These are phyloP conservation scores for Boletus sp. DNA, from an alignment of 768 basidiomycete species.

Conservation along the genomic window DNA sequence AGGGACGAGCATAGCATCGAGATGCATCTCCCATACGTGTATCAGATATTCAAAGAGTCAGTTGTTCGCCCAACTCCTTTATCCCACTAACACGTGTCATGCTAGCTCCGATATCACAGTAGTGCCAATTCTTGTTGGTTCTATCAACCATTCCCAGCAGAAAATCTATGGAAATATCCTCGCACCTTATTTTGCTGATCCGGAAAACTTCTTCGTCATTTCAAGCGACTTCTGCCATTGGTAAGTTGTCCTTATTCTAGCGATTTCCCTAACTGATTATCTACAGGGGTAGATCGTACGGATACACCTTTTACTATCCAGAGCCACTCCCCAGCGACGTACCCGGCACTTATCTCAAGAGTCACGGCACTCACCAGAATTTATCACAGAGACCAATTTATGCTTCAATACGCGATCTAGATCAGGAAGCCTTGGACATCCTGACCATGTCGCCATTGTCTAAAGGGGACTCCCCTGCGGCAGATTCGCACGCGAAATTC, in stretches of 20 bases:
- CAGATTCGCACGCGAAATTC: constrained; percentile 58
- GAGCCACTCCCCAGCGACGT: constrained; percentile 47
- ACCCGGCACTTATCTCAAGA: constrained; percentile 50
- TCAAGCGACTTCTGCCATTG: constrained; percentile 99
- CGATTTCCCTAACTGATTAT: background rate
- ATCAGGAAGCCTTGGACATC: constrained; percentile 81
- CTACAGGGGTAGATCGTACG: constrained; percentile 77
- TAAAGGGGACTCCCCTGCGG: constrained; percentile 40
- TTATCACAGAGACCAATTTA: constrained; percentile 63
- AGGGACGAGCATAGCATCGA: constrained; percentile 97
- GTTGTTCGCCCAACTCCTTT: constrained; percentile 8
- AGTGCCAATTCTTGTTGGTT: constrained; percentile 89
- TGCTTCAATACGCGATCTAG: constrained; percentile 76
- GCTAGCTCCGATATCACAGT: constrained; percentile 70
- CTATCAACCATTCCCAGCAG: constrained; percentile 60
- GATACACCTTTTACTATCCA: constrained; percentile 86
- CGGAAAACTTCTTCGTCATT: constrained; percentile 83
- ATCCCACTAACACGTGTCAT: constrained; percentile 1
- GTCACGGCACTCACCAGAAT: constrained; percentile 37
- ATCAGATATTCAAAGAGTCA: constrained; percentile 81
- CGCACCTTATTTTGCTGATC: constrained; percentile 73
- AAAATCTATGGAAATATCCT: constrained; percentile 63
- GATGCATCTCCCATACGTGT: constrained; percentile 93
- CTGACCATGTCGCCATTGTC: constrained; percentile 54
- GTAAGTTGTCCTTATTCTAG: constrained; percentile 39